These are phyloP conservation scores for Fallopia convolvulus DNA, from an alignment of 148 eudicot species.

Conservation along the genomic window DNA sequence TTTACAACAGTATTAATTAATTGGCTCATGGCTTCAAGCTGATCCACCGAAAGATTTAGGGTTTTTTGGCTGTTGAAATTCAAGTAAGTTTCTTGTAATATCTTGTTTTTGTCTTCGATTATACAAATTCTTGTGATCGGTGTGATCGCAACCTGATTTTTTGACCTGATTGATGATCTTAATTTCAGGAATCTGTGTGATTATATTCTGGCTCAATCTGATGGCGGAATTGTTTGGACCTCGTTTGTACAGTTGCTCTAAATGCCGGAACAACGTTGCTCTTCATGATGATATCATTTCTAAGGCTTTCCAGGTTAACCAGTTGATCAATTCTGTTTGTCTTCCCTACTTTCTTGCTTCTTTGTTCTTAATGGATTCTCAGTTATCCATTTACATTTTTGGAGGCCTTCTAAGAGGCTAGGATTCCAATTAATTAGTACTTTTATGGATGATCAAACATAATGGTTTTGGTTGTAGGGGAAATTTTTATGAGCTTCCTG, in stretches of 20 bases:
- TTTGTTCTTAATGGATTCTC: neutral
- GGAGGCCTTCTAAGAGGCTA: neutral
- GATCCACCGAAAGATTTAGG: neutral
- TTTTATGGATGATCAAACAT: neutral
- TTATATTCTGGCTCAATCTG: neutral
- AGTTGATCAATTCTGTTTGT: neutral
- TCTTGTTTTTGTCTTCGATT: neutral
- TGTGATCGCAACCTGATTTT: neutral
- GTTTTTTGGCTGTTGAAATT: neutral
- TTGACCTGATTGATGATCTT: conserved; percentile 5
- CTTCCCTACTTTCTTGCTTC: neutral
- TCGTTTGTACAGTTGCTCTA: conserved; percentile 63
- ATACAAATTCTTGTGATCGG: neutral
- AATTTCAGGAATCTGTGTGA: conserved; percentile 1
- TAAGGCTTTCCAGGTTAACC: conserved; percentile 77
- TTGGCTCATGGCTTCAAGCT: neutral
- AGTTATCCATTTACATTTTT: neutral
- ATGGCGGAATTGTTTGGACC: conserved; percentile 63
- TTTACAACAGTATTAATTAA: neutral
- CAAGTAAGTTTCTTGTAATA: neutral
- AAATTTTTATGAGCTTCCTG: neutral
- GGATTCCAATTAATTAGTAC: neutral
- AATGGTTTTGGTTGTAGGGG: neutral
- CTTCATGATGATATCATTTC: conserved; percentile 77
- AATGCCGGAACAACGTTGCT: conserved; percentile 61